Evolutionary conservation across 108 stramenopile genomes (phyloP).

Genomic region (Halocafeteria seosinensis): DNA sequence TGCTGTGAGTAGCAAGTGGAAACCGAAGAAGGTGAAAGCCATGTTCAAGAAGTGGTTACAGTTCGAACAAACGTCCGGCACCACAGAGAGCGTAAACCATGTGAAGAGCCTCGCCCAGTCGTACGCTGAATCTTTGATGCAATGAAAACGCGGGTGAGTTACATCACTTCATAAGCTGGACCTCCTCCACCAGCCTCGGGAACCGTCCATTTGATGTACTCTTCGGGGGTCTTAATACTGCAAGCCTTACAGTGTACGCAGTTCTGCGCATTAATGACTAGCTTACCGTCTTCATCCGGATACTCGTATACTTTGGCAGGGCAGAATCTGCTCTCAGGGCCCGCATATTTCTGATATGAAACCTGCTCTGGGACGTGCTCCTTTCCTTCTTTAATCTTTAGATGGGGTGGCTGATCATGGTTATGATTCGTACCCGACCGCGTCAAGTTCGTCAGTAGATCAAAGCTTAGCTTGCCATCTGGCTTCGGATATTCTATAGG

Average conservation of each 20-base stretch:
- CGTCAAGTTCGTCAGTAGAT: conserved; percentile 80
- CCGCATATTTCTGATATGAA: conserved; percentile 64
- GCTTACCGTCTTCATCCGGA: conserved; percentile 39
- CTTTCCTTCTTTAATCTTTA: conserved; percentile 61
- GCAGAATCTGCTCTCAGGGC: conserved; percentile 89
- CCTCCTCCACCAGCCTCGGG: conserved; percentile 91
- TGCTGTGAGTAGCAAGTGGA: no score
- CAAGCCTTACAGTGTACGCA: conserved; percentile 99
- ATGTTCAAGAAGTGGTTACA: no score
- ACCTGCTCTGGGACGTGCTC: conserved; percentile 43
- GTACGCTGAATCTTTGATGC: no score
- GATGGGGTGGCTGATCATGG: conserved; percentile 90
- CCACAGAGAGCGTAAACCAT: no score
- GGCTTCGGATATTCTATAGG: conserved; percentile 72
- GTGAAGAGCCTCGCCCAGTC: no score
- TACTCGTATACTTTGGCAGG: conserved; percentile 89
- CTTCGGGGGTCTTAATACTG: conserved; percentile 90
- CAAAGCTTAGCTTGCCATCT: conserved; percentile 82
- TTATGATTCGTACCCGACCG: conserved; percentile 83
- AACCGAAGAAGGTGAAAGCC: no score
- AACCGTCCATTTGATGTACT: conserved; percentile 96
- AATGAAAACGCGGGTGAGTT: conserved; percentile 6
- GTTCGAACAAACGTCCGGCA: no score
- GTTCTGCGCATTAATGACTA: conserved; percentile 93
- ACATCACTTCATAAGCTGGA: conserved; percentile 88